Percentiles rank a stretch among this genome's conserved stretches.
Conservation (phyloP, 768 basidiomycete species). For the Suillus placidus region DNA sequence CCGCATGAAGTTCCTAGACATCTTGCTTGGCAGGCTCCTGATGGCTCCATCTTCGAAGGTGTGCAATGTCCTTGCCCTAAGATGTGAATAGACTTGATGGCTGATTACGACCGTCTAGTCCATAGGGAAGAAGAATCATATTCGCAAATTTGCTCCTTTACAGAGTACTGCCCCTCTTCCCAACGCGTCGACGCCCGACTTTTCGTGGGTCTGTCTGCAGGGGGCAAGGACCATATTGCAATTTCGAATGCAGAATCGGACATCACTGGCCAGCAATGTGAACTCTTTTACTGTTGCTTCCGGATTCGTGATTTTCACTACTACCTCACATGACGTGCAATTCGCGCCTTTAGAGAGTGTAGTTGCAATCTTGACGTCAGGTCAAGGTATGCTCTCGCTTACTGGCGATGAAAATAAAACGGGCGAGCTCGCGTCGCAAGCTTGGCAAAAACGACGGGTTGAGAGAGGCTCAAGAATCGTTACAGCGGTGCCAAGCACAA, state of each 20-base stretch:
- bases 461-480: conserved; percentile 93
- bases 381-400: conserved; percentile 27
- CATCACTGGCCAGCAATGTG: conserved; percentile 50
- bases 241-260: conserved; percentile 29
- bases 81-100: conserved; percentile 9
- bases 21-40: conserved; percentile 45
- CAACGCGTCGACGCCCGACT: conserved; percentile 36
- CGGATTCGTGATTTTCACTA: conserved; percentile 83
- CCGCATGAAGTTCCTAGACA: conserved; percentile 16
- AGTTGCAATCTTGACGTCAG: conserved; percentile 11
- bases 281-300: conserved; percentile 78
- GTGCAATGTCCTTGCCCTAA: conserved; percentile 6
- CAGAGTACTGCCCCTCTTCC: conserved; percentile 60
- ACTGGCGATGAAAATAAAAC: conserved; percentile 26
- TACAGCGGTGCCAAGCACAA: conserved; percentile 80
- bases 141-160: conserved; percentile 43
- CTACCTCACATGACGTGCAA: conserved; percentile 75
- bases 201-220: conserved; percentile 65
- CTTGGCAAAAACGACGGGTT: conserved; percentile 75
- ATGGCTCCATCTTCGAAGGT: conserved; percentile 56
- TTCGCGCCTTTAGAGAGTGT: conserved; percentile 61
- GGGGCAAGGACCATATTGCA: conserved; percentile 66
- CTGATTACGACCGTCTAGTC: conserved; percentile 5
- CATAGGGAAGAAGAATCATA: conserved; percentile 20
- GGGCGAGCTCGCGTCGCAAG: conserved; percentile 17